Evolutionary conservation across 1,139 yeast genomes (phyloP).

Genomic region (Kazachstania sp.): DNA sequence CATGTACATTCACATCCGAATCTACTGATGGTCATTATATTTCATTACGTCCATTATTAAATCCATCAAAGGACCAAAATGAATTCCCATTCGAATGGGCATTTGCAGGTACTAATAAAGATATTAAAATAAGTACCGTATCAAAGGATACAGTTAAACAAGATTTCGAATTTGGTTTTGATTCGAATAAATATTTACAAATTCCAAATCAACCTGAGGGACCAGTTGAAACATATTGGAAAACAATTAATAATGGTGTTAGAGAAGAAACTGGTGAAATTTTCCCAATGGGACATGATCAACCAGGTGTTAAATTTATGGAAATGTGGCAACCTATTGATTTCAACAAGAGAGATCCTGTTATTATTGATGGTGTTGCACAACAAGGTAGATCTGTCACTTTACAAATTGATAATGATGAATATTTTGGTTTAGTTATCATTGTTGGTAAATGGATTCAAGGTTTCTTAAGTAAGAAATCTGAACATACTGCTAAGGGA

Average conservation of each 20-base stretch:
- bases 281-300: constrained; percentile 25
- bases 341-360: constrained; percentile 17
- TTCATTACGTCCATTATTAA: constrained; percentile 31
- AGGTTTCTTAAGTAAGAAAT: constrained; percentile 40
- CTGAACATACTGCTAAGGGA: constrained; percentile 17
- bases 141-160: constrained; percentile 17
- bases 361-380: constrained; percentile 11
- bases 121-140: constrained; percentile 15
- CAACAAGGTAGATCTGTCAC: constrained; percentile 29
- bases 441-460: constrained; percentile 49
- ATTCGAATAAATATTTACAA: constrained; percentile 23
- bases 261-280: constrained; percentile 28
- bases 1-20: constrained; percentile 25
- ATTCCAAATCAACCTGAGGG: constrained; percentile 26
- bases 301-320: constrained; percentile 23
- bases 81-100: constrained; percentile 39
- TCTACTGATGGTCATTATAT: constrained; percentile 29
- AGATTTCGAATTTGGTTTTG: constrained; percentile 26
- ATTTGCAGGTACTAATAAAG: constrained; percentile 32
- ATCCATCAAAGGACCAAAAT: constrained; percentile 21
- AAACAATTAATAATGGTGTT: constrained; percentile 17
- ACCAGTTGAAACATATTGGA: constrained; percentile 25
- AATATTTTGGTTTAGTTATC: constrained; percentile 39
- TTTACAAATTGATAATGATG: constrained; percentile 27
- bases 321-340: constrained; percentile 33